A percentile compares a stretch with the other conserved stretches of the same genome.
phyloP scores from a whole-genome alignment of 768 basidiomycete species.

The Fistulinella prunicolor region DNA sequence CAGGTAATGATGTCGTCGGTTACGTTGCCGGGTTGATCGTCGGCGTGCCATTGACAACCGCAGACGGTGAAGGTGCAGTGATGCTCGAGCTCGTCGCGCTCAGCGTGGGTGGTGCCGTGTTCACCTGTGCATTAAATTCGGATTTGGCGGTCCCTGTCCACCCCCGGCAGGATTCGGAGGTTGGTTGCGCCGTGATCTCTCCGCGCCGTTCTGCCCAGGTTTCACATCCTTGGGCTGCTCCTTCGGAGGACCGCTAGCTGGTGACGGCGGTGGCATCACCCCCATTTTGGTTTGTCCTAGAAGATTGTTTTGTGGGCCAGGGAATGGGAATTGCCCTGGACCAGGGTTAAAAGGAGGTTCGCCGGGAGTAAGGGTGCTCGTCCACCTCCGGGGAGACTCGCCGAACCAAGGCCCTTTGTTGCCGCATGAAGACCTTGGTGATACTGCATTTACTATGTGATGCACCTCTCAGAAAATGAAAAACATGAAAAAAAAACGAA shows the following conservation, averaged over 20 bases:
- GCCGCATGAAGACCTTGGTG: slow-evolving; percentile 37
- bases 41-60: slow-evolving; percentile 31
- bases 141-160: slow-evolving; percentile 22
- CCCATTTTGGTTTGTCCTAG: slow-evolving; percentile 36
- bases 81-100: slow-evolving; percentile 32
- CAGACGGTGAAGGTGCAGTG: slow-evolving; percentile 38
- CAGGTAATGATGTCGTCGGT: slow-evolving; percentile 25
- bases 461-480: slow-evolving; percentile 10
- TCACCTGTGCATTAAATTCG: slow-evolving; percentile 20
- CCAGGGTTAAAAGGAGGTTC: slow-evolving; percentile 42
- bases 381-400: slow-evolving; percentile 30
- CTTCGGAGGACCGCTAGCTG: slow-evolving; percentile 35
- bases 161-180: slow-evolving; percentile 26
- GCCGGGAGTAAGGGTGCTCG: slow-evolving; percentile 43
- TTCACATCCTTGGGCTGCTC: slow-evolving; percentile 35
- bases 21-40: slow-evolving; percentile 28
- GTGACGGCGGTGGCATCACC: slow-evolving; percentile 54
- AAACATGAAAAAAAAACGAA: background rate
- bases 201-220: slow-evolving; percentile 25
- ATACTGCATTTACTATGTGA: slow-evolving; percentile 31
- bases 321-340: slow-evolving; percentile 34
- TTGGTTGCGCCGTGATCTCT: slow-evolving; percentile 45
- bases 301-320: slow-evolving; percentile 32
- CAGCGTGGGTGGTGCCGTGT: slow-evolving; percentile 39
- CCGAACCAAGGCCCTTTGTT: slow-evolving; percentile 35